These are phyloP conservation scores for Mrakia hoshinonis DNA, from an alignment of 768 basidiomycete genomes.

Conservation along the genomic window DNA sequence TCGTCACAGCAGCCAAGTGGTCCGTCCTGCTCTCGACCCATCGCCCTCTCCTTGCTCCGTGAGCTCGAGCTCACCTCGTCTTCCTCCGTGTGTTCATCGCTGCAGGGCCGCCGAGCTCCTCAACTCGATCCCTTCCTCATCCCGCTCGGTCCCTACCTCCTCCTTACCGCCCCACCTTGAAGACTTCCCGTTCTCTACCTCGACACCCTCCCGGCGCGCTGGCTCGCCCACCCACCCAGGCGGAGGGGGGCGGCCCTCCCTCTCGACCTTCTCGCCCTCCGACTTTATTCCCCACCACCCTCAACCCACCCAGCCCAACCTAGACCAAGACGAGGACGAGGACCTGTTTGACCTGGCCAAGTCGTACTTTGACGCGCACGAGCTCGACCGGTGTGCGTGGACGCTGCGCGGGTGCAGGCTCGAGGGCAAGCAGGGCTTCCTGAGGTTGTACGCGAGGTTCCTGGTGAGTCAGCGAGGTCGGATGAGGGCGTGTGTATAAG, in stretches of 20 bases:
- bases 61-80: constrained; percentile 1
- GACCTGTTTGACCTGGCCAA: constrained; percentile 58
- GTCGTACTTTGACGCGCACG: constrained; percentile 64
- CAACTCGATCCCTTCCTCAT: constrained; percentile 1
- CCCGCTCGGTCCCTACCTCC: background rate
- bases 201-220: constrained; percentile 20
- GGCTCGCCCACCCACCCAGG: background rate
- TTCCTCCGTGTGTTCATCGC: background rate
- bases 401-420: constrained; percentile 56
- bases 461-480: constrained; percentile 54
- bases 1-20: constrained; percentile 30
- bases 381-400: constrained; percentile 64
- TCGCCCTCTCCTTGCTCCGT: too few relatives aligned
- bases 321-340: constrained; percentile 50
- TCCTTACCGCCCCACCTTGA: too few relatives aligned
- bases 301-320: background rate
- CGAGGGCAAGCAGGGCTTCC: constrained; percentile 57
- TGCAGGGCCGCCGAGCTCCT: constrained; percentile 23
- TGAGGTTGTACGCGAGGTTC: constrained; percentile 71
- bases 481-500: background rate
- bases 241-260: constrained; percentile 11
- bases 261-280: constrained; percentile 23
- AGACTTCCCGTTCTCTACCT: constrained; percentile 17
- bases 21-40: too few relatives aligned
- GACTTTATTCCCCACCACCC: constrained; percentile 21